Base-by-base conservation (phyloP, 345 rosid species). In the Citropsis articulata region DNA sequence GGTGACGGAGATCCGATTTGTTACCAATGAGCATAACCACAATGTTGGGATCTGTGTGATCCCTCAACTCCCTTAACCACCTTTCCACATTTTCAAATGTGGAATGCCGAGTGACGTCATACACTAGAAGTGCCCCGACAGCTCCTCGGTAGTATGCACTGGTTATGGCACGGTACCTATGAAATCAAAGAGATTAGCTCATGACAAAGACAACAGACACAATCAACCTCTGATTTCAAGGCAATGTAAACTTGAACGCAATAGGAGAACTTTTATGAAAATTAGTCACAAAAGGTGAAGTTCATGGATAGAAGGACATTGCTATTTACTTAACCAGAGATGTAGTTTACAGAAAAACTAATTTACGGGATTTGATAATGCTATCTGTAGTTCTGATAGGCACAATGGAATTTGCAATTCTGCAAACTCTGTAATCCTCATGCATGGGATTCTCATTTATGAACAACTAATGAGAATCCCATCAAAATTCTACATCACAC, bases 91-190 rank as follows among this genome's bases (percentile, higher is more conserved):
- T 94, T 78, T 92, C 94, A 42, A 91, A 94, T 45, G 98, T 92
- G 16, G 98, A 89, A 88, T 91, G 94, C 66, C 98, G 90, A 5
- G 96, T 94, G 59, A 94, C 96, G 6, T 94, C 98, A 12, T 94
- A 94, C 59, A 92, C 93, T 38, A 94, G 97, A 53, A 94, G 83
- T 24, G 97, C 98, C 18, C 98, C 97, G 40, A 94, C 96, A 3
- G 98, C 97, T 81, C 98, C 98, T 42, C 98, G 84, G 84, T 92
- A 94, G 85, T 94, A 94, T 28, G 98, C 98, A 71, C 98, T 94
- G 3, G 98, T 94, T 72, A 94, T 94, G 84, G 98, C 98, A 53
- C 98, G 94, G 80, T 94, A 94, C 92, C 98, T 94, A 53, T 42
- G 38, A 24, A 69, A 19, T 28, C 57, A 74, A 28, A 70, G 72